Conservation (phyloP, 2,329 filamentous ascomycete genomes). For the Alternaria conjuncta region DNA sequence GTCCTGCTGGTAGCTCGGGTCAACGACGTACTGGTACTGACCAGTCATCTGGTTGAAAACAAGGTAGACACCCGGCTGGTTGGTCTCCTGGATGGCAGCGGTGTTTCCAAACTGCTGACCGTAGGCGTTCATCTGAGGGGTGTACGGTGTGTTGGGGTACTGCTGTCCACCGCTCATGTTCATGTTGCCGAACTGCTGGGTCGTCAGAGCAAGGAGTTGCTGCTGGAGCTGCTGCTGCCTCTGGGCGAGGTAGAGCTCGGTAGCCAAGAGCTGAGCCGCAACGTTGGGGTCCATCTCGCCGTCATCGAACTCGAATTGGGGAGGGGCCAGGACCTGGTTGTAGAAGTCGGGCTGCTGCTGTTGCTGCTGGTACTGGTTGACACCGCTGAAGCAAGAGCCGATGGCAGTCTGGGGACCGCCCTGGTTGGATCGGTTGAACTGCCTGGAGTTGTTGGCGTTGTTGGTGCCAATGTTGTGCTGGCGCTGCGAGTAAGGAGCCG, state of each 20-base stretch:
- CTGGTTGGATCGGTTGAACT: slow-evolving; percentile 49
- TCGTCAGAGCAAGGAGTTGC: slow-evolving; percentile 82
- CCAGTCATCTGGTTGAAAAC: slow-evolving; percentile 88
- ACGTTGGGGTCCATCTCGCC: slow-evolving; percentile 83
- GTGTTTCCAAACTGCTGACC: slow-evolving; percentile 71
- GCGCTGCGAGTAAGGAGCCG: slow-evolving; percentile 65
- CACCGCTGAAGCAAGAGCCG: slow-evolving; percentile 59
- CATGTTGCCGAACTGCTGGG: slow-evolving; percentile 61
- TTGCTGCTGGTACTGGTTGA: slow-evolving; percentile 52
- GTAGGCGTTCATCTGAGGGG: slow-evolving; percentile 64
- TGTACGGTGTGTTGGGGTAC: slow-evolving; percentile 59
- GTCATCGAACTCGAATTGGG: slow-evolving; percentile 73
- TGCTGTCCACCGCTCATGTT: slow-evolving; percentile 65
- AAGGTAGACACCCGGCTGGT: slow-evolving; percentile 77
- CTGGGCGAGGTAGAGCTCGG: slow-evolving; percentile 89
- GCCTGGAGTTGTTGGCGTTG: slow-evolving; percentile 54
- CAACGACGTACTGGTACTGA: slow-evolving; percentile 81
- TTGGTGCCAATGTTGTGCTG: slow-evolving; percentile 55
- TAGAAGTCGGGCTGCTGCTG: slow-evolving; percentile 62
- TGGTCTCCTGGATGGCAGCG: slow-evolving; percentile 69
- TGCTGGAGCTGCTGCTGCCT: slow-evolving; percentile 96
- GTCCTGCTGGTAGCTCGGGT: slow-evolving; percentile 65
- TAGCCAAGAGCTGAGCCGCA: slow-evolving; percentile 87
- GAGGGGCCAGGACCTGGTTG: slow-evolving; percentile 88
- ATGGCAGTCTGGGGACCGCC: slow-evolving; percentile 65